Percentiles rank a stretch among this genome's conserved stretches.
These are phyloP conservation scores for Draba incana DNA, from an alignment of 345 rosid species.

Conservation along the genomic window DNA sequence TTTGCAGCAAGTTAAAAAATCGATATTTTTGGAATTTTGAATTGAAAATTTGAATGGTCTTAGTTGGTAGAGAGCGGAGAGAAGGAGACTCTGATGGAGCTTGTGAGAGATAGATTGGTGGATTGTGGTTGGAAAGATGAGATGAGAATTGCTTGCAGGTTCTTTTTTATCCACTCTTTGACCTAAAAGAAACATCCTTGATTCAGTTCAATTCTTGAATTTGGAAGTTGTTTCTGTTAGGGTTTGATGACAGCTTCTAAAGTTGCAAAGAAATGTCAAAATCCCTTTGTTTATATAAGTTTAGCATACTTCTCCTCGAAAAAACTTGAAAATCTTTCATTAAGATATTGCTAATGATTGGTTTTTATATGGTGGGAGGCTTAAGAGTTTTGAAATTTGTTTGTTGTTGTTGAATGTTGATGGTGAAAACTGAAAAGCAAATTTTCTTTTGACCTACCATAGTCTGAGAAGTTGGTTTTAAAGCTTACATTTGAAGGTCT, in stretches of 20 bases:
- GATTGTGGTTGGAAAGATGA: conserved; percentile 91
- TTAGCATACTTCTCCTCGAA: neutral
- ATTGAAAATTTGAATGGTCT: neutral
- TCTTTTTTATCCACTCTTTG: neutral
- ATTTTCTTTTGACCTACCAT: conserved; percentile 1
- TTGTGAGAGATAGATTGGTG: conserved; percentile 68
- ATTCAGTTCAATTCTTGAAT: conserved; percentile 15
- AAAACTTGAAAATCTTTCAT: too few relatives aligned
- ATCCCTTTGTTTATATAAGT: neutral
- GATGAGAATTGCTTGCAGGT: conserved; percentile 86
- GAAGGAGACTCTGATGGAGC: conserved; percentile 71
- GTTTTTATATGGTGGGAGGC: neutral
- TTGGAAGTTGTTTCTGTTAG: conserved; percentile 3
- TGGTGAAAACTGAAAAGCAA: neutral
- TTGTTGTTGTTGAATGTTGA: neutral
- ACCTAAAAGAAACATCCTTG: conserved; percentile 2
- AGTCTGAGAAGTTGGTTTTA: conserved; percentile 4
- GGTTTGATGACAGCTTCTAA: neutral
- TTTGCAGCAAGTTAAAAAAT: too few relatives aligned
- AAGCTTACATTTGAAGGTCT: conserved; percentile 1
- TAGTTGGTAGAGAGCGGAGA: conserved; percentile 79
- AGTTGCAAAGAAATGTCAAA: neutral
- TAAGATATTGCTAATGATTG: neutral
- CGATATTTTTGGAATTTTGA: conserved; percentile 1
- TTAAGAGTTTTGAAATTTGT: neutral